These are phyloP conservation scores for Castanea mollissima DNA, from an alignment of 306 rosid genomes.

Conservation along the genomic window DNA sequence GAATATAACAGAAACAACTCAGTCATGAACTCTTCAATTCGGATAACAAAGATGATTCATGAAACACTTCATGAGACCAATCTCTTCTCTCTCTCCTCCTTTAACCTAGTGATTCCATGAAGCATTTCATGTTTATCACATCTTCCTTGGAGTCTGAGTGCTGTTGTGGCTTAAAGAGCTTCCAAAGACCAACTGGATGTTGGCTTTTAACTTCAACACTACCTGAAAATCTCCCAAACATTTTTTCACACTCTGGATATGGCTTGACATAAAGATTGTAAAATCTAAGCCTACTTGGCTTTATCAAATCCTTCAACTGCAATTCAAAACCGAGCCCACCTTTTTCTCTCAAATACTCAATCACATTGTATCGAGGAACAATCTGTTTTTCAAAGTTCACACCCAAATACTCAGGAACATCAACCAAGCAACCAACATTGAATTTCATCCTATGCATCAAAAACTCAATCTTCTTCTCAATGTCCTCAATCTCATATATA, in stretches of 20 bases:
- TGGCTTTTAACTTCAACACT: slow-evolving; percentile 36
- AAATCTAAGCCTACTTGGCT: slow-evolving; percentile 76
- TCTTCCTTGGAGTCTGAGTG: slow-evolving; percentile 49
- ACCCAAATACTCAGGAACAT: slow-evolving; percentile 76
- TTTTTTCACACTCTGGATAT: slow-evolving; percentile 74
- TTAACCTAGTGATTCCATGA: slow-evolving; percentile 56
- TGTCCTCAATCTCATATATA: slow-evolving; percentile 49
- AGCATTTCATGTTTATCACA: slow-evolving; percentile 52
- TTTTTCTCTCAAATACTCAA: slow-evolving; percentile 66
- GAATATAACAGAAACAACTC: not conserved
- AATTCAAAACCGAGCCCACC: slow-evolving; percentile 66
- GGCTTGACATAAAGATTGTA: slow-evolving; percentile 87
- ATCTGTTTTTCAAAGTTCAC: slow-evolving; percentile 85
- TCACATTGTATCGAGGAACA: slow-evolving; percentile 66
- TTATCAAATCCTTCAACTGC: slow-evolving; percentile 64
- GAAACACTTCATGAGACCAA: not conserved
- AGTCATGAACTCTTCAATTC: not conserved
- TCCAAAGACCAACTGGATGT: slow-evolving; percentile 81
- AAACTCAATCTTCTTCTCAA: slow-evolving; percentile 70
- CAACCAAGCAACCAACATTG: slow-evolving; percentile 53
- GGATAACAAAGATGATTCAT: not conserved
- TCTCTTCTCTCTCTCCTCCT: not conserved
- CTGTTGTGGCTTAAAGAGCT: slow-evolving; percentile 59
- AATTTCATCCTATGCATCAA: slow-evolving; percentile 58
- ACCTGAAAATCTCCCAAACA: slow-evolving; percentile 55